Conservation (phyloP, 495 filamentous ascomycete genomes). For the Hypoxylon intermedium region DNA sequence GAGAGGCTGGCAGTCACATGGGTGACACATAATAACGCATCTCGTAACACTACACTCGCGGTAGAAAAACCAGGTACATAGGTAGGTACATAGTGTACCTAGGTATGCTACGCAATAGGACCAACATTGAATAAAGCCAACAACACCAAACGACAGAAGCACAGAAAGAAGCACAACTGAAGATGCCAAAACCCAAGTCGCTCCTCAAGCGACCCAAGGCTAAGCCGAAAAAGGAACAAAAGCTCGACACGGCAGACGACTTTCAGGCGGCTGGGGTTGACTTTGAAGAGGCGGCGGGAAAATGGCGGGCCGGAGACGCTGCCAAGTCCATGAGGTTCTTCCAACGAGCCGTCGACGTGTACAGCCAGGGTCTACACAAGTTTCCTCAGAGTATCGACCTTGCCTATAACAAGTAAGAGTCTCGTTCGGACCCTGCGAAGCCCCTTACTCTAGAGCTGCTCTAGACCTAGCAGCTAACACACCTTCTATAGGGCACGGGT, state of each 20-base stretch:
- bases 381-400: constrained; percentile 70
- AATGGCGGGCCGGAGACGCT: constrained; percentile 75
- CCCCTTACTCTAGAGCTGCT: too few relatives aligned
- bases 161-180: too few relatives aligned
- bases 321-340: constrained; percentile 73
- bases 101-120: too few relatives aligned
- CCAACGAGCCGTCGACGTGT: constrained; percentile 67
- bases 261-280: constrained; percentile 63
- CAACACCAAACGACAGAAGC: too few relatives aligned
- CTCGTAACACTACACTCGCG: too few relatives aligned
- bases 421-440: not conserved
- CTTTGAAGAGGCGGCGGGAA: constrained; percentile 72
- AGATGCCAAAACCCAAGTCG: constrained; percentile 23
- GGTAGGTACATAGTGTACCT: too few relatives aligned
- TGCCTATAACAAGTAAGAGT: constrained; percentile 69
- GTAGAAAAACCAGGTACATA: too few relatives aligned
- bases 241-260: constrained; percentile 34
- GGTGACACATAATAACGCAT: too few relatives aligned
- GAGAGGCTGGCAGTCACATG: too few relatives aligned
- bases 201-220: constrained; percentile 10
- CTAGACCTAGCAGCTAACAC: too few relatives aligned
- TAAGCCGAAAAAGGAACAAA: constrained; percentile 25
- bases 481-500: constrained; percentile 55
- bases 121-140: too few relatives aligned
- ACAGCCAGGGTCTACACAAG: constrained; percentile 63